Evolutionary conservation across 1,284 basidiomycete species (phyloP).

Genomic region (Moesziomyces sp.): DNA sequence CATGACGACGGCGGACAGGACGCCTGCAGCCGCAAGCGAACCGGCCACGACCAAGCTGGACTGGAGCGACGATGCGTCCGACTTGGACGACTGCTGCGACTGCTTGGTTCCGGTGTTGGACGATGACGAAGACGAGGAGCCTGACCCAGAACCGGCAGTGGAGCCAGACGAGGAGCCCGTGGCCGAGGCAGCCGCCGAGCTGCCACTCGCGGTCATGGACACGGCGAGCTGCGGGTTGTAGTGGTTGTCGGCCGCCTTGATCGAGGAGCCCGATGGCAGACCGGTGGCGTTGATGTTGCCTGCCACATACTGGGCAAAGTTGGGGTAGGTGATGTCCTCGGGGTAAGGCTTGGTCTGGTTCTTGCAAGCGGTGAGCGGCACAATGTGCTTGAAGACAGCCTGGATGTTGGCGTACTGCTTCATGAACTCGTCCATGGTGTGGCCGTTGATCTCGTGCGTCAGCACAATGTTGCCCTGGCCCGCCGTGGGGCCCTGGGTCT

Average conservation of each 20-base stretch:
- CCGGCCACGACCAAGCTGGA: constrained; percentile 6
- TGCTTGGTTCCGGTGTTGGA: neutral
- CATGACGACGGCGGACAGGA: constrained; percentile 23
- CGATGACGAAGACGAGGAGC: constrained; percentile 1
- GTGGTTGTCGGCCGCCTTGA: constrained; percentile 33
- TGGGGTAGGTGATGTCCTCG: constrained; percentile 69
- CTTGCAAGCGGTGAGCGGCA: constrained; percentile 64
- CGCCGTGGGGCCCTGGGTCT: constrained; percentile 68
- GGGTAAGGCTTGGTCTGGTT: constrained; percentile 69
- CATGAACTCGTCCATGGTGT: constrained; percentile 63
- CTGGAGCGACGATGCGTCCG: neutral
- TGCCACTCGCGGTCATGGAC: constrained; percentile 19
- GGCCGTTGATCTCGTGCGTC: constrained; percentile 64
- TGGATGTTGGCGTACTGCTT: constrained; percentile 58
- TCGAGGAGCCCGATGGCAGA: constrained; percentile 38
- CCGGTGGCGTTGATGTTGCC: constrained; percentile 58
- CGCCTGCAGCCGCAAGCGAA: constrained; percentile 7
- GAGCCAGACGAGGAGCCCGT: neutral
- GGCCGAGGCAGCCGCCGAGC: constrained; percentile 8
- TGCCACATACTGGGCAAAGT: constrained; percentile 53
- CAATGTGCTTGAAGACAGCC: constrained; percentile 61
- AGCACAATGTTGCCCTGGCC: constrained; percentile 67
- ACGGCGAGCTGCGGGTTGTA: constrained; percentile 31
- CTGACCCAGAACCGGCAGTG: constrained; percentile 1
- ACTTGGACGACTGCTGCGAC: constrained; percentile 3